Evolutionary conservation across 805 yeast genomes (phyloP).

Genomic region (Saccharomycopsis babjevae): DNA sequence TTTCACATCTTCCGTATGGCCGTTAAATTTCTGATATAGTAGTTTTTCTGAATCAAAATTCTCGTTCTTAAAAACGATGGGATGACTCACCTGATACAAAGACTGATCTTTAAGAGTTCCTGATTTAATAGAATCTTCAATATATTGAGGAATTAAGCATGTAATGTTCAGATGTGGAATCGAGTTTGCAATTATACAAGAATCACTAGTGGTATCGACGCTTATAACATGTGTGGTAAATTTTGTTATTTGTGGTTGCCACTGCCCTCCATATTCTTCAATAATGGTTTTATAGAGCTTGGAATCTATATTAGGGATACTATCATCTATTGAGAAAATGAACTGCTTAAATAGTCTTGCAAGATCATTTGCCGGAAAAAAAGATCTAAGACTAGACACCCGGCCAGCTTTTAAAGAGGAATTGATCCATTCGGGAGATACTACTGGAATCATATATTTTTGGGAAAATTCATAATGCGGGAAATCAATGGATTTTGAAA

Average conservation of each 20-base stretch:
- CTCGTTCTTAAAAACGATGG: constrained; percentile 8
- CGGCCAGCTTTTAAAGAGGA: constrained; percentile 35
- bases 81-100: constrained; percentile 40
- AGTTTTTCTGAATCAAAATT: neutral
- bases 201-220: constrained; percentile 40
- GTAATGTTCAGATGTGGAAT: constrained; percentile 35
- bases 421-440: constrained; percentile 50
- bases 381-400: constrained; percentile 43
- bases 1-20: neutral
- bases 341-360: constrained; percentile 43
- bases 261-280: constrained; percentile 64
- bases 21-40: neutral
- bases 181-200: constrained; percentile 44
- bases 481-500: constrained; percentile 43
- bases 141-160: constrained; percentile 72
- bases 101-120: constrained; percentile 41
- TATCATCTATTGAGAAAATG: constrained; percentile 49
- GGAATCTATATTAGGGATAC: constrained; percentile 51
- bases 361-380: constrained; percentile 61
- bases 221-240: constrained; percentile 76
- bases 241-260: constrained; percentile 51
- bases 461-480: constrained; percentile 38
- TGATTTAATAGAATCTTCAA: constrained; percentile 54
- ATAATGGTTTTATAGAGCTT: constrained; percentile 55
- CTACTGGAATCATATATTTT: constrained; percentile 53